These are phyloP conservation scores for Fabrea salina DNA, from an alignment of 169 alveolate species.

Conservation along the genomic window DNA sequence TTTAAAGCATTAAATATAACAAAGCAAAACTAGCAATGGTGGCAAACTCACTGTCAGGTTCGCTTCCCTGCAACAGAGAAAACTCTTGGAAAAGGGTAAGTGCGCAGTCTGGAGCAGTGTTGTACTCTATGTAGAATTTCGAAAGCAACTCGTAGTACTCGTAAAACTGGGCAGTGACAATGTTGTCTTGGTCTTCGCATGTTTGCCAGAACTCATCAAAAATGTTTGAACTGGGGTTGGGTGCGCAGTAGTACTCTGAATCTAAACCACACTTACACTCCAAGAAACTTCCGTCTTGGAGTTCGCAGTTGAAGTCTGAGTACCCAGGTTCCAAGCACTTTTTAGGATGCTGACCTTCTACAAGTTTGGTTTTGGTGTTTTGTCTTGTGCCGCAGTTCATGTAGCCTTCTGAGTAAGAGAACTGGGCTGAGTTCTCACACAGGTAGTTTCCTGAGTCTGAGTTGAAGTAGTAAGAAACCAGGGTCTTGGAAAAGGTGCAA, in stretches of 20 bases:
- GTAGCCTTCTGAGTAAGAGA: not conserved
- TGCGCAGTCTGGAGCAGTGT: conserved; percentile 14
- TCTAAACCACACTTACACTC: conserved; percentile 32
- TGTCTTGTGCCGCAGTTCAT: conserved; percentile 6
- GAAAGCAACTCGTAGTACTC: conserved; percentile 2
- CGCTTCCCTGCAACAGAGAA: not conserved
- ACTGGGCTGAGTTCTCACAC: not conserved
- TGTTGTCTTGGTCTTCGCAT: not conserved
- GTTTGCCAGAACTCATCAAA: conserved; percentile 11
- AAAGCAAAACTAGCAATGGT: not conserved
- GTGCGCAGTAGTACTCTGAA: not conserved
- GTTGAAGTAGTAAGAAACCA: conserved; percentile 8
- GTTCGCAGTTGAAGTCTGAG: not conserved
- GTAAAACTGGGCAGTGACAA: conserved; percentile 17
- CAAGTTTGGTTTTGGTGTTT: not conserved
- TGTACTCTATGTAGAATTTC: conserved; percentile 17
- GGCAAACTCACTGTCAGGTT: conserved; percentile 2
- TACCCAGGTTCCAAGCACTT: not conserved
- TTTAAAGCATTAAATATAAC: conserved; percentile 35
- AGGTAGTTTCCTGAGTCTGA: not conserved
- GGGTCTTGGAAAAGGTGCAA: not conserved
- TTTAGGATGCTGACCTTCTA: conserved; percentile 19
- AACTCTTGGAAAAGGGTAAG: conserved; percentile 15
- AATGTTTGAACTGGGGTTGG: conserved; percentile 25
- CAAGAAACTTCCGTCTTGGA: conserved; percentile 18